Percentiles rank a stretch among this genome's conserved stretches.
Conservation (phyloP, 2,329 filamentous ascomycete species). For the Acrocalymma vagum region DNA sequence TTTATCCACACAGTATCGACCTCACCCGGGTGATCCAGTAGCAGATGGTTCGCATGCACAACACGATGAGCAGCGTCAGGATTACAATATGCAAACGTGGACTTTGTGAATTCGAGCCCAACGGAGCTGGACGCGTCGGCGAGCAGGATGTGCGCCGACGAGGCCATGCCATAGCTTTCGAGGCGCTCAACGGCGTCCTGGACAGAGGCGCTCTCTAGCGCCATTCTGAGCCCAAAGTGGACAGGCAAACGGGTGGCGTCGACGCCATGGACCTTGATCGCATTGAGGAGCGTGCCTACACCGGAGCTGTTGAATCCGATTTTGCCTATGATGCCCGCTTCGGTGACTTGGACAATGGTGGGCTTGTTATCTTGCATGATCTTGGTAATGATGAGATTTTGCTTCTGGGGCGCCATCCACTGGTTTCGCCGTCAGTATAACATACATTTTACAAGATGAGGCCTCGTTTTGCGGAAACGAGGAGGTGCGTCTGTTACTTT, state of each 20-base stretch:
- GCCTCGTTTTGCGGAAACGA: too few relatives aligned
- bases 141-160: slow-evolving; percentile 63
- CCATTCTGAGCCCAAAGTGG: slow-evolving; percentile 67
- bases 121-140: slow-evolving; percentile 57
- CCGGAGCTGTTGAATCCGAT: slow-evolving; percentile 69
- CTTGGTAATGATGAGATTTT: slow-evolving; percentile 59
- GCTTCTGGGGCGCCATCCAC: slow-evolving; percentile 62
- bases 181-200: slow-evolving; percentile 57
- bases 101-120: slow-evolving; percentile 60
- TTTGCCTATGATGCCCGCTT: slow-evolving; percentile 70
- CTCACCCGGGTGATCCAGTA: slow-evolving; percentile 48
- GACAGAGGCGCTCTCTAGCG: slow-evolving; percentile 61
- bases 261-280: slow-evolving; percentile 66
- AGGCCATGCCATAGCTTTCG: slow-evolving; percentile 58
- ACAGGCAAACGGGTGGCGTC: slow-evolving; percentile 62
- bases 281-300: slow-evolving; percentile 69
- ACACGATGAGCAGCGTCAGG: slow-evolving; percentile 45
- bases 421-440: slow-evolving; percentile 16
- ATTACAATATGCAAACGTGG: slow-evolving; percentile 38
- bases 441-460: not conserved
- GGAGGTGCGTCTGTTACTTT: too few relatives aligned
- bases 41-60: slow-evolving; percentile 55
- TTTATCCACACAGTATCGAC: slow-evolving; percentile 52
- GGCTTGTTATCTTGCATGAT: slow-evolving; percentile 56
- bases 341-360: slow-evolving; percentile 64